These are phyloP conservation scores for Lepidium campestre DNA, from an alignment of 441 rosid genomes.

Conservation along the genomic window DNA sequence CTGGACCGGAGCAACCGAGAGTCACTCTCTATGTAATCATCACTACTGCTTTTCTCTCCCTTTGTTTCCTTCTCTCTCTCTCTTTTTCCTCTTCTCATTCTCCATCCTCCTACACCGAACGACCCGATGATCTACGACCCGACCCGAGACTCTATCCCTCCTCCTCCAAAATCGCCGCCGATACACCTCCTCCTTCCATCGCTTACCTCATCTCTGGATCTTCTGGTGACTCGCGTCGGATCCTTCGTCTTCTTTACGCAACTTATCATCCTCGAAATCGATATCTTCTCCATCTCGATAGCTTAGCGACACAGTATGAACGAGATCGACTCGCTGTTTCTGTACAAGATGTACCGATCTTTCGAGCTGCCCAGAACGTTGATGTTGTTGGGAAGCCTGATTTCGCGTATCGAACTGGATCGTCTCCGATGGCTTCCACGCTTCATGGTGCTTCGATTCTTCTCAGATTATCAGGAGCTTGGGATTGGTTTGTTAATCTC, in stretches of 20 bases:
- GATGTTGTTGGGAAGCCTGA: conserved; percentile 79
- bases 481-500: conserved; percentile 92
- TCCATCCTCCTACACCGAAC: conserved; percentile 7
- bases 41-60: conserved; percentile 52
- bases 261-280: conserved; percentile 72
- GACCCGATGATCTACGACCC: conserved; percentile 9
- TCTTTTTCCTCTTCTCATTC: conserved; percentile 29
- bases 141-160: conserved; percentile 51
- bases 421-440: conserved; percentile 70
- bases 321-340: conserved; percentile 60
- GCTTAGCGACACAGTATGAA: conserved; percentile 49
- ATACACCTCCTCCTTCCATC: conserved; percentile 36
- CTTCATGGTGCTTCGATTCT: conserved; percentile 87
- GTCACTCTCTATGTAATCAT: conserved; percentile 50
- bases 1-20: conserved; percentile 25
- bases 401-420: conserved; percentile 65
- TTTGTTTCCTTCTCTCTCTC: conserved; percentile 55
- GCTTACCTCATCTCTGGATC: conserved; percentile 77
- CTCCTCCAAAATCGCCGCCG: conserved; percentile 38
- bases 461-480: conserved; percentile 52
- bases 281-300: conserved; percentile 80
- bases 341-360: conserved; percentile 47
- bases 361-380: conserved; percentile 75
- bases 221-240: conserved; percentile 54
- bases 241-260: conserved; percentile 74